These are phyloP conservation scores for Thielaviopsis populi DNA, from an alignment of 2,329 filamentous ascomycete species.

Conservation along the genomic window DNA sequence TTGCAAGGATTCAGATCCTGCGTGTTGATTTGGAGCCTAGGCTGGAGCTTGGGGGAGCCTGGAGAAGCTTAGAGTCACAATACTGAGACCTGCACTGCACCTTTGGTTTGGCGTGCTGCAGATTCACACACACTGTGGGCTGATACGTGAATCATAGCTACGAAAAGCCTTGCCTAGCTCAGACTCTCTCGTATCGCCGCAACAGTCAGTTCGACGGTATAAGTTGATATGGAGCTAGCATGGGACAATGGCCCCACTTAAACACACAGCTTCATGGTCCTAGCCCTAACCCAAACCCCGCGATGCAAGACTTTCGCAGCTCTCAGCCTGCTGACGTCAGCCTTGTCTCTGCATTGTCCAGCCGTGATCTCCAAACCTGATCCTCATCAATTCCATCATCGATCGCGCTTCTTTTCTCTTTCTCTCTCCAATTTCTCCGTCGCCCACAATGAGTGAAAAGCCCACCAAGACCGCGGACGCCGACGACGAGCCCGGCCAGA, in stretches of 20 bases:
- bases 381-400: neutral
- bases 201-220: neutral
- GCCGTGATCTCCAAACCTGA: neutral
- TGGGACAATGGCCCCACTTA: neutral
- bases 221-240: neutral
- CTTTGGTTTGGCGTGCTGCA: neutral
- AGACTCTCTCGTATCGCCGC: neutral
- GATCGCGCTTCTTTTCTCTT: neutral
- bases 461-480: slow-evolving; percentile 21
- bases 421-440: neutral
- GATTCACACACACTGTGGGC: neutral
- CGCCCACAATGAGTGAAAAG: neutral
- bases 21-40: neutral
- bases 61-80: neutral
- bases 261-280: no score
- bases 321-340: neutral
- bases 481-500: slow-evolving; percentile 43
- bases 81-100: neutral
- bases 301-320: neutral
- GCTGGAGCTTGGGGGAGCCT: no score
- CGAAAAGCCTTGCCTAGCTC: neutral
- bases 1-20: neutral
- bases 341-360: neutral
- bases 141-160: neutral
- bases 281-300: neutral